phyloP scores from a whole-genome alignment of 306 rosid genomes.

The Ormosia semicastrata region DNA sequence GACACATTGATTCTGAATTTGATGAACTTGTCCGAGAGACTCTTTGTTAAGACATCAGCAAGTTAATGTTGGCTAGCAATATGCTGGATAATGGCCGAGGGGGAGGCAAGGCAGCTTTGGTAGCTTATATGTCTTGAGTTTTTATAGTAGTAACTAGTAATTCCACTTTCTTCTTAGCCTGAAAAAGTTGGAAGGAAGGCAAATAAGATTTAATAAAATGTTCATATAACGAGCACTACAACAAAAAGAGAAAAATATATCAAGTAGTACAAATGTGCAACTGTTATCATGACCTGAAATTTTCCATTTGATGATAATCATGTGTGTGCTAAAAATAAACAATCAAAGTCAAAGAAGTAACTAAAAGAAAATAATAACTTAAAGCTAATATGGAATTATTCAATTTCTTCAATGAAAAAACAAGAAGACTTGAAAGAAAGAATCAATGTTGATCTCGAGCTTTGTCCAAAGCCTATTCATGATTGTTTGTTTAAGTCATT shows the following conservation, averaged over 20 bases:
- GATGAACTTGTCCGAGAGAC: too few relatives aligned
- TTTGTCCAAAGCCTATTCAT: neutral
- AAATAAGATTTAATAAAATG: slow-evolving; percentile 21
- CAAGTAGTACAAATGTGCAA: neutral
- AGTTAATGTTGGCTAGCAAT: too few relatives aligned
- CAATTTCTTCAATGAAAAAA: slow-evolving; percentile 8
- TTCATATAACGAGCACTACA: neutral
- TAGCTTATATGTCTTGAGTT: slow-evolving; percentile 87
- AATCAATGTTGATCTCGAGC: too few relatives aligned
- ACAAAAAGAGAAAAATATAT: neutral
- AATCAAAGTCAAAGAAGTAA: slow-evolving; percentile 1
- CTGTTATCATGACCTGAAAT: neutral
- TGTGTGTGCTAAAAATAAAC: neutral
- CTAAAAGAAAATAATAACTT: neutral
- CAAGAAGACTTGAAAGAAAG: neutral
- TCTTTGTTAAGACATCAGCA: too few relatives aligned
- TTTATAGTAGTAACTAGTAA: slow-evolving; percentile 76
- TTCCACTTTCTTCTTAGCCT: slow-evolving; percentile 58
- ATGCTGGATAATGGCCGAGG: slow-evolving; percentile 41
- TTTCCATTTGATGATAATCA: neutral
- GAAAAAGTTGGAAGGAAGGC: neutral
- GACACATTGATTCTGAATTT: too few relatives aligned
- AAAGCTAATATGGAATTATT: neutral
- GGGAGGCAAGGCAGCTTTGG: slow-evolving; percentile 69
- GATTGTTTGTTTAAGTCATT: neutral